Evolutionary conservation across 768 basidiomycete genomes (phyloP).

Genomic region (Xerocomus brunneocitrinus): DNA sequence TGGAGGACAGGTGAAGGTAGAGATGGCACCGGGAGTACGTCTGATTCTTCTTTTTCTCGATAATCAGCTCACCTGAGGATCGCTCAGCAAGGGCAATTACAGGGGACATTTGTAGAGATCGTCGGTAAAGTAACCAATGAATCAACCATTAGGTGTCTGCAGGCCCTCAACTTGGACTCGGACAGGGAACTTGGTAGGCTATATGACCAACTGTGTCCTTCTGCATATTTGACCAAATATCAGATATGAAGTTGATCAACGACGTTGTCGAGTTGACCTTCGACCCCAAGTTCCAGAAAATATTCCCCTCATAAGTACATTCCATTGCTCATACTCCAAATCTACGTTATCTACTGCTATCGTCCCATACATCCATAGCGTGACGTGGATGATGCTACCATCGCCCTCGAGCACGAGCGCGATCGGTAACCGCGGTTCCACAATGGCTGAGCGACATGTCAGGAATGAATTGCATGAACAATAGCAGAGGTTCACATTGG

Average conservation of each 20-base stretch:
- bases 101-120: conserved; percentile 59
- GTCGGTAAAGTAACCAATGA: conserved; percentile 57
- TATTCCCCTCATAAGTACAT: conserved; percentile 37
- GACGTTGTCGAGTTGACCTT: conserved; percentile 59
- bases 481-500: too few species aligned
- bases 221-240: conserved; percentile 5
- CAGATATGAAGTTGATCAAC: conserved; percentile 59
- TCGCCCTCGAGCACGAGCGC: too few species aligned
- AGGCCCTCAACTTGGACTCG: conserved; percentile 49
- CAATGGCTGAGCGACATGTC: too few species aligned
- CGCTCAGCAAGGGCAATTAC: conserved; percentile 40
- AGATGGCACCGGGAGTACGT: conserved; percentile 36
- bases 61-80: neutral
- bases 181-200: conserved; percentile 53
- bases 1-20: conserved; percentile 54
- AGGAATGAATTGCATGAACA: too few species aligned
- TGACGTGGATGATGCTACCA: too few species aligned
- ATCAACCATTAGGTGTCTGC: conserved; percentile 53
- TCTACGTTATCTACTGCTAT: neutral
- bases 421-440: too few species aligned
- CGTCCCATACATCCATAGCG: neutral
- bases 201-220: neutral
- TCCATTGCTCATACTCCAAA: neutral
- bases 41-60: neutral
- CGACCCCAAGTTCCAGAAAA: conserved; percentile 48